Evolutionary conservation across 2,329 filamentous ascomycete genomes (phyloP).

Genomic region (Lecanosticta acicola): DNA sequence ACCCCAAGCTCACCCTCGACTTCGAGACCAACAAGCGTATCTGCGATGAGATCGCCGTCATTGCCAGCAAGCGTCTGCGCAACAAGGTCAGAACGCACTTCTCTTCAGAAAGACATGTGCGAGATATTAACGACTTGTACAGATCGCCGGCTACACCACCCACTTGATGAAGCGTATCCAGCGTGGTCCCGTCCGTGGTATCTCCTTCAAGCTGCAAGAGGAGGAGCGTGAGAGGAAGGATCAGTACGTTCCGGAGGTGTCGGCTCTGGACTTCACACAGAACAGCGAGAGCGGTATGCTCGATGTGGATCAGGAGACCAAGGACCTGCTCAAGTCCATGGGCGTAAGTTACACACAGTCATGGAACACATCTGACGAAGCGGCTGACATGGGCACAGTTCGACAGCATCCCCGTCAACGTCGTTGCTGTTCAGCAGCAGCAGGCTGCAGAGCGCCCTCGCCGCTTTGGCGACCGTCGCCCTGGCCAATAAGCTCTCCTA

Average conservation of each 20-base stretch:
- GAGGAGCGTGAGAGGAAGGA: constrained; percentile 99
- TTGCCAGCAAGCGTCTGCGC: constrained; percentile 96
- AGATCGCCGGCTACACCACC: constrained; percentile 98
- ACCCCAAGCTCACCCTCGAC: constrained; percentile 91
- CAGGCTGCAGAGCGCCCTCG: constrained; percentile 77
- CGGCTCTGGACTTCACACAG: constrained; percentile 96
- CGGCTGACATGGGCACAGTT: constrained; percentile 56
- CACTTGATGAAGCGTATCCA: constrained; percentile 99
- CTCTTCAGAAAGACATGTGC: too few species aligned
- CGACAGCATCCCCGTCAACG: constrained; percentile 95
- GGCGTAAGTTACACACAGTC: constrained; percentile 64
- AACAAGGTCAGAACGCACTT: constrained; percentile 98
- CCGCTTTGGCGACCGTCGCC: constrained; percentile 64
- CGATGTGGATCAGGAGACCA: constrained; percentile 94
- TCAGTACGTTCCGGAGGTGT: constrained; percentile 99
- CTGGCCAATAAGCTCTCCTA: constrained; percentile 23
- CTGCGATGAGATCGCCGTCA: constrained; percentile 99
- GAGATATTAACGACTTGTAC: too few species aligned
- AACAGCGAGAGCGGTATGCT: constrained; percentile 88
- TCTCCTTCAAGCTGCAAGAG: constrained; percentile 99
- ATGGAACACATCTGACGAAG: constrained; percentile 63
- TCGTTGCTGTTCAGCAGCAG: constrained; percentile 82
- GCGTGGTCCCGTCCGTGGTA: constrained; percentile 97
- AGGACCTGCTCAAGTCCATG: constrained; percentile 97
- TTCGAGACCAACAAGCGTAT: constrained; percentile 99